Base-by-base conservation (phyloP, 2,329 filamentous ascomycete genomes). In the Colletotrichum karsti region DNA sequence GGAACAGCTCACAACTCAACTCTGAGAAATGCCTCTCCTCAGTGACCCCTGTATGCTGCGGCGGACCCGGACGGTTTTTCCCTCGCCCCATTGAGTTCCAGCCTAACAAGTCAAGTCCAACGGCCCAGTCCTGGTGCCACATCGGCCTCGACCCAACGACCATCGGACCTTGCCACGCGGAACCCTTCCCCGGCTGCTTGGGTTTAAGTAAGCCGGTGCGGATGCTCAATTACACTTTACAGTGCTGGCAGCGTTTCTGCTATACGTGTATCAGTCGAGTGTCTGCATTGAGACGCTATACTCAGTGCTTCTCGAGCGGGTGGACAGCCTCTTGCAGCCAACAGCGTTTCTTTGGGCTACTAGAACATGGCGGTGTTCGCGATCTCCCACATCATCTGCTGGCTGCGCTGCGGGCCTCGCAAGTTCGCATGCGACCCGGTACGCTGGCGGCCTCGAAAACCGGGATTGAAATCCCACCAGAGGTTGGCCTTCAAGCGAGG, bases 1-100 rank as follows among this genome's bases (percentile, higher is more conserved):
- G 53, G 64, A n/a, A 53, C 59, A 58, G 53, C 53, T 53, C 46
- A 59, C 24, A 24, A 35, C 22, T 33, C 33, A 54, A 18, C 35
- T 41, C 41, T 33, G 44, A 51, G 51, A 68, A 68, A 68, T 64
- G 60, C 65, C 60, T 68, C 60, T 65, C 39, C 18, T 30, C 13
- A 10, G 20, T 15, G 33, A 64, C 22, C 64, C 64, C 60, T 67
- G 64, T 33, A 53, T 13, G 18, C 26, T 22, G 46, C 60, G 60
- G 65, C 65, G 65, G 65, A 30, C 53, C 65, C 53, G 24, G 60
- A 58, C 30, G 46, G 60, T 33, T 46, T 28, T 67, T 42, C 42
- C 26, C 30, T 46, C 13, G 44, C 37, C 20, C 64, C 64, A 58
- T 64, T 67, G 64, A 48, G 59, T 64, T 59, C 60, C 64, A 58